phyloP scores from a whole-genome alignment of 371 early-diverging fungal species.

The Mortierella sp. region DNA sequence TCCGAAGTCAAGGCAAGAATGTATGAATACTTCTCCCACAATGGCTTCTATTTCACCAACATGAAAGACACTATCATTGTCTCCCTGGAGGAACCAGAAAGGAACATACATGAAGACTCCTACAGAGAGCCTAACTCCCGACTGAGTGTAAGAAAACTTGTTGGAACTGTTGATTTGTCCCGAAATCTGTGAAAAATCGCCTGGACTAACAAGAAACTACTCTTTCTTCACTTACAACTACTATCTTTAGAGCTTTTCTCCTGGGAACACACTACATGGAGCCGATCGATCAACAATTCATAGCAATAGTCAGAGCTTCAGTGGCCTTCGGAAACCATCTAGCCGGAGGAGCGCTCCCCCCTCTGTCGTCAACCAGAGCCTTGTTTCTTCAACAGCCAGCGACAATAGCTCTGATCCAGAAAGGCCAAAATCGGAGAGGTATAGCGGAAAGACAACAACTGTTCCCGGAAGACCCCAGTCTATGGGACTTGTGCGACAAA shows the following conservation, averaged over 20 bases:
- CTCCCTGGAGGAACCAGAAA: conserved; percentile 8
- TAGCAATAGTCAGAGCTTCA: not conserved
- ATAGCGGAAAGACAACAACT: too few species aligned
- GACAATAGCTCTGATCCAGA: conserved; percentile 47
- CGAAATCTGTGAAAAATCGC: too few species aligned
- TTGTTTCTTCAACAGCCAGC: conserved; percentile 28
- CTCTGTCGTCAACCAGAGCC: not conserved
- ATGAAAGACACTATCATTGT: conserved; percentile 10
- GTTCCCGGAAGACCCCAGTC: too few species aligned
- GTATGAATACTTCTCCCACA: conserved; percentile 14
- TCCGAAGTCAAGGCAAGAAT: conserved; percentile 28
- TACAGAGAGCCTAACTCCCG: too few species aligned
- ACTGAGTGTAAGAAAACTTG: too few species aligned
- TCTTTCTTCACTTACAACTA: too few species aligned
- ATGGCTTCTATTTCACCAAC: conserved; percentile 17
- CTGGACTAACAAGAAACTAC: too few species aligned
- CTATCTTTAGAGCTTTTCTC: conserved; percentile 15
- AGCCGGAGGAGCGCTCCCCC: conserved; percentile 28
- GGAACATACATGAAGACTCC: too few species aligned
- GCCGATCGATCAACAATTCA: conserved; percentile 15
- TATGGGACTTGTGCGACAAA: too few species aligned
- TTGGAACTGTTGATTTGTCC: too few species aligned
- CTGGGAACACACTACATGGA: not conserved
- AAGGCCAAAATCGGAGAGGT: conserved; percentile 2
- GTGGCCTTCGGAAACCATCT: not conserved